These are phyloP conservation scores for Talaromyces islandicus DNA, from an alignment of 2,329 filamentous ascomycete genomes.

Conservation along the genomic window DNA sequence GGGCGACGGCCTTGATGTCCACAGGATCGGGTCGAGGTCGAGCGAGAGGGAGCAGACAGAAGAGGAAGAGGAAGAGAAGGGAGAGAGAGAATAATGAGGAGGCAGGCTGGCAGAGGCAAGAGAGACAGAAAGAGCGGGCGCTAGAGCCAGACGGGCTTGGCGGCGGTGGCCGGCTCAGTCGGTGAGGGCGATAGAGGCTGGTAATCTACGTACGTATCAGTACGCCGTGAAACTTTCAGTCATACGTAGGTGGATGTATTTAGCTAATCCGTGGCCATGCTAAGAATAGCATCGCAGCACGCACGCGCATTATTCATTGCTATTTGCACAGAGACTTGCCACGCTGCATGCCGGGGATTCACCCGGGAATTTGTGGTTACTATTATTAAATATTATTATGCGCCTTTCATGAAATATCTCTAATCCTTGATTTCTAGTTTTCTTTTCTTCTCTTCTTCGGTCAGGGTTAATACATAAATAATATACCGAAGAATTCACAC, in stretches of 20 bases:
- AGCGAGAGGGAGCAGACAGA: neutral
- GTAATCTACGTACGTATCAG: no score
- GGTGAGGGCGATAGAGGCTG: neutral
- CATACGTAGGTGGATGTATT: no score
- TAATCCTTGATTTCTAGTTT: neutral
- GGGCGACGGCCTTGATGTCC: constrained; percentile 4
- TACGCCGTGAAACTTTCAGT: no score
- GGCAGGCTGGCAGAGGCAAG: neutral
- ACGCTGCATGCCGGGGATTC: neutral
- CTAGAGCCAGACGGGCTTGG: neutral
- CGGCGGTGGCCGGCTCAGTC: neutral
- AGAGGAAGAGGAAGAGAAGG: neutral
- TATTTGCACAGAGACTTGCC: no score
- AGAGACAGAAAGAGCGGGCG: neutral
- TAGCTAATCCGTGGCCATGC: no score
- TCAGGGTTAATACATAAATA: neutral
- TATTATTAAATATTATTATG: neutral
- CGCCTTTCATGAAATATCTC: neutral
- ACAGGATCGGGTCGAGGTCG: neutral
- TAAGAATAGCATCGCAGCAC: neutral
- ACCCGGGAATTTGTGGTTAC: neutral
- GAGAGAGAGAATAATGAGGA: neutral
- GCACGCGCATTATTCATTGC: neutral
- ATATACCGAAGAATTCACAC: neutral
- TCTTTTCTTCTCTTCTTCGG: neutral